Evolutionary conservation across 2,329 filamentous ascomycete species (phyloP), one percentile per base, ranked within the genome.

Genomic region (Xylariaceae sp.): DNA sequence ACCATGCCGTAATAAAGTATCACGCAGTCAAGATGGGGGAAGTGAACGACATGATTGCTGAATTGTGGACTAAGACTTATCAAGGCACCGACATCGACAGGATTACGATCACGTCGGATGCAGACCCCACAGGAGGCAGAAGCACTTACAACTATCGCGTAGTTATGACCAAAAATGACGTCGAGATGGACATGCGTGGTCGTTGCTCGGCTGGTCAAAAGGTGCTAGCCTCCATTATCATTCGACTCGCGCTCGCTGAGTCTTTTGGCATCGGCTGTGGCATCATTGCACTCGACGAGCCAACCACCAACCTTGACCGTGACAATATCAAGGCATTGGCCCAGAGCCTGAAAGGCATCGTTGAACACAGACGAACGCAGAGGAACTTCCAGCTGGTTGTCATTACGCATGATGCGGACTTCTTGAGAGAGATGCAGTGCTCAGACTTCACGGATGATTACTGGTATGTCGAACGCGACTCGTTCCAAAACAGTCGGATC

Each of bases 181-280:
- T 89, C 1, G 94, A 99, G 71, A 96, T 99, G 91, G 94, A 99
- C 74, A 99, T 99, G 94, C 90, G 94, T 57, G 95, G 94, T 1
- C 89, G 94, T 50, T 99, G 94, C 78, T 95, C 89, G 60, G 94
- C 94, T 1, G 94, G 94, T 3, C 94, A 99, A 70, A 97, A 96
- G 72, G 93, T 99, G 28, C 83, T 99, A 28, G 94, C 94, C 5
- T 91, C 87, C 71, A 99, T 99, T 74, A 95, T 99, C 72, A 97
- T 99, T 70, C 92, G 94, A 1, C 82, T 99, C 28, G 94, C 95
- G 12, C 82, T 99, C 43, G 94, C 94, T 3, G 94, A 99, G 71
- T 96, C 91, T 62, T 99, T 99, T 68, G 94, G 94, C 59, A 83
- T 92, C 64, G 96, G 95, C 67, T 99, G 95, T 71, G 94, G 94